These are phyloP conservation scores for Pseudognaphalium luteoalbum DNA, from an alignment of 129 eudicot genomes.

Conservation along the genomic window DNA sequence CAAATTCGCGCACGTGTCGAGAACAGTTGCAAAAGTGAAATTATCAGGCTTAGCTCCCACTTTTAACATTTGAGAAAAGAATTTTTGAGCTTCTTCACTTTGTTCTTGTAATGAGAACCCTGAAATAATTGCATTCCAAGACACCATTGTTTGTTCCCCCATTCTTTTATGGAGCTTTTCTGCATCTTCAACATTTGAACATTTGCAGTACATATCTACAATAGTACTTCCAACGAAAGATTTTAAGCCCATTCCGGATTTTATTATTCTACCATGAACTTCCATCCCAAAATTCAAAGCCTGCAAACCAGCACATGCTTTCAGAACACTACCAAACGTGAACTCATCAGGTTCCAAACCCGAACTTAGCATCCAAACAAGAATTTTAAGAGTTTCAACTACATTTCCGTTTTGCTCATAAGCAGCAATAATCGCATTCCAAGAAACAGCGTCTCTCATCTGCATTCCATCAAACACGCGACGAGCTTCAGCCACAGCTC, in stretches of 20 bases:
- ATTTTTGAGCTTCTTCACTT: conserved; percentile 73
- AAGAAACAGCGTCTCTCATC: conserved; percentile 71
- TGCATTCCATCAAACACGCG: conserved; percentile 70
- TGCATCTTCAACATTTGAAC: conserved; percentile 73
- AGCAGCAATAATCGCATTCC: conserved; percentile 87
- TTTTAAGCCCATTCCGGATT: conserved; percentile 63
- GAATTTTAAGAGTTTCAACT: conserved; percentile 54
- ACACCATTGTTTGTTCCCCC: conserved; percentile 66
- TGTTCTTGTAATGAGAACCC: conserved; percentile 58
- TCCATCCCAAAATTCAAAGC: conserved; percentile 55
- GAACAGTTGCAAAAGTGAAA: conserved; percentile 86
- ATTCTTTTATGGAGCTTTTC: conserved; percentile 70
- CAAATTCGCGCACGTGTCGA: conserved; percentile 84
- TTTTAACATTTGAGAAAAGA: conserved; percentile 69
- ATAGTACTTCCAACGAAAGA: conserved; percentile 69
- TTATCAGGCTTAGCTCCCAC: conserved; percentile 66
- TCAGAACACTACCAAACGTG: conserved; percentile 82
- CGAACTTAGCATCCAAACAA: conserved; percentile 65
- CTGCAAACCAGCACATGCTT: conserved; percentile 68
- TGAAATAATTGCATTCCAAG: conserved; percentile 89
- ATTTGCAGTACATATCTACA: conserved; percentile 91
- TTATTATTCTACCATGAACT: conserved; percentile 62
- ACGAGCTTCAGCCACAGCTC: conserved; percentile 58
- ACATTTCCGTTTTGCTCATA: conserved; percentile 75
- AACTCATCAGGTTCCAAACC: conserved; percentile 78